Evolutionary conservation across 176 grass and related monocot genomes (phyloP).

Genomic region (sorghum (Sorghum bicolor)): DNA sequence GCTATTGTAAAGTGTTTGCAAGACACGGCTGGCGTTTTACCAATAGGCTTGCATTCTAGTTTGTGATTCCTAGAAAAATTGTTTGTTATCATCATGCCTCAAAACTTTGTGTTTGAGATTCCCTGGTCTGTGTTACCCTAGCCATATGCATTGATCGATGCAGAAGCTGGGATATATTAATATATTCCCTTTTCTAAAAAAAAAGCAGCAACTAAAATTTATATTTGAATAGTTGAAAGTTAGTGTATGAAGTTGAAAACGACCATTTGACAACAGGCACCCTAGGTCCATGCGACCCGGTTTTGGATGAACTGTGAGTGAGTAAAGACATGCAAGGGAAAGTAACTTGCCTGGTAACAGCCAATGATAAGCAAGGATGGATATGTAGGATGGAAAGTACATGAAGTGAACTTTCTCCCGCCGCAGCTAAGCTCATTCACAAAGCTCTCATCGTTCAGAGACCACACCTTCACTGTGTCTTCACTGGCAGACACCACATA

Average conservation of each 20-base stretch:
- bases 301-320: neutral
- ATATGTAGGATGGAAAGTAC: constrained; percentile 78
- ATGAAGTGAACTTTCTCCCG: constrained; percentile 85
- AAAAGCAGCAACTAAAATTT: neutral
- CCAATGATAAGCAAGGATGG: constrained; percentile 75
- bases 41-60: too few relatives aligned
- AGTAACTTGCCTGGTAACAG: constrained; percentile 61
- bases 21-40: too few relatives aligned
- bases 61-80: too few relatives aligned
- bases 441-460: constrained; percentile 52
- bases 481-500: constrained; percentile 75
- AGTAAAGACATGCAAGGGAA: neutral
- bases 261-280: neutral
- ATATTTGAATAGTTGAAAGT: neutral
- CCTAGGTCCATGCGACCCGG: neutral
- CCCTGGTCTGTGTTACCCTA: too few relatives aligned
- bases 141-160: too few relatives aligned
- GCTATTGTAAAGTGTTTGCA: too few relatives aligned
- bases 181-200: neutral
- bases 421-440: constrained; percentile 60
- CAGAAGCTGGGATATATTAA: too few relatives aligned
- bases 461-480: constrained; percentile 78
- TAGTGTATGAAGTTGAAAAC: neutral
- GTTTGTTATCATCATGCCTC: too few relatives aligned
- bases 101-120: too few relatives aligned